A percentile compares a stretch with the other conserved stretches of the same genome.
phyloP scores from a whole-genome alignment of 164 flowering plant species.

The Nymphaea thermarum region DNA sequence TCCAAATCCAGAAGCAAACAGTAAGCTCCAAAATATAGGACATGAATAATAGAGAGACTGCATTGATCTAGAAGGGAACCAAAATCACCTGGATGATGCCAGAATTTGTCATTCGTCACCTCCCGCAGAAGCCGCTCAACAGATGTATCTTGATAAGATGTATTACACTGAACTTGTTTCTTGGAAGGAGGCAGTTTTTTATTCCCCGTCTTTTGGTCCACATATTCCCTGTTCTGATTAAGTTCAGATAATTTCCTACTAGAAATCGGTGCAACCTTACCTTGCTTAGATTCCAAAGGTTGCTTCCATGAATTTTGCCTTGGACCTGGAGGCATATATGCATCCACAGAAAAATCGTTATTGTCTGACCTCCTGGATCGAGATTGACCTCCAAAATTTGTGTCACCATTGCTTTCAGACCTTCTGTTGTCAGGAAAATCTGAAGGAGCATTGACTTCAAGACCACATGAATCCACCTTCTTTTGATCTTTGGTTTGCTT shows the following conservation, averaged over 20 bases:
- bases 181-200: conserved; percentile 53
- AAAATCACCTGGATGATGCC: conserved; percentile 77
- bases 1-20: too few species aligned
- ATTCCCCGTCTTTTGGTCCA: conserved; percentile 37
- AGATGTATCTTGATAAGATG: conserved; percentile 69
- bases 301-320: conserved; percentile 78
- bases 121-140: conserved; percentile 92
- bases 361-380: conserved; percentile 46
- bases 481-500: conserved; percentile 54
- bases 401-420: conserved; percentile 59
- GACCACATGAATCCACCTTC: conserved; percentile 31
- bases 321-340: conserved; percentile 24
- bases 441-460: conserved; percentile 32
- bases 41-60: too few species aligned
- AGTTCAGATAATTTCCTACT: conserved; percentile 29
- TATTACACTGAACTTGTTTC: conserved; percentile 29
- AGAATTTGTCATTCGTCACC: conserved; percentile 90
- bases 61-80: too few species aligned
- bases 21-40: too few species aligned
- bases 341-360: conserved; percentile 38
- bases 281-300: conserved; percentile 39
- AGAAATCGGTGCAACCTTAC: conserved; percentile 29
- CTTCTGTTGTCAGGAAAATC: conserved; percentile 41
- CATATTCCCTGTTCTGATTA: conserved; percentile 30
- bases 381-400: conserved; percentile 29